A percentile compares a stretch with the other conserved stretches of the same genome.
phyloP scores from a whole-genome alignment of 331 rosid species.

The Acacia concinna region DNA sequence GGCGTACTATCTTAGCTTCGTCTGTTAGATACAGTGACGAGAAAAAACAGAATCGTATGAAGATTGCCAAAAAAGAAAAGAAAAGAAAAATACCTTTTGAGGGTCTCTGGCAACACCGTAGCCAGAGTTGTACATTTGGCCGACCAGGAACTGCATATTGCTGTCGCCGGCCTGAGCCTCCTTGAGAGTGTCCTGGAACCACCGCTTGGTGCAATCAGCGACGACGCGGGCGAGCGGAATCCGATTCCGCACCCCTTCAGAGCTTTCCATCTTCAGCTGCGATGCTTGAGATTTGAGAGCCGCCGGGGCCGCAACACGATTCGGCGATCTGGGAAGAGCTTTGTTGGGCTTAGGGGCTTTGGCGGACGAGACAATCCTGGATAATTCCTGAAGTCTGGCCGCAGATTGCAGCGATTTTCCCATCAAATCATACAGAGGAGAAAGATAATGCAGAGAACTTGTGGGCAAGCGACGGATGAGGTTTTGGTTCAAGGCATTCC shows the following conservation, averaged over 20 bases:
- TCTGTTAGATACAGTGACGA: not conserved
- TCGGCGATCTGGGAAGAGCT: slow-evolving; percentile 28
- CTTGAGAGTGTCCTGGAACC: slow-evolving; percentile 72
- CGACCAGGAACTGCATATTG: slow-evolving; percentile 68
- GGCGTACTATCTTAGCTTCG: not conserved
- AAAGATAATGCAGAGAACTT: not conserved
- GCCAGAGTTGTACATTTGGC: slow-evolving; percentile 69
- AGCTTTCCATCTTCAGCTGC: slow-evolving; percentile 36
- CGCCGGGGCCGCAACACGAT: slow-evolving; percentile 42
- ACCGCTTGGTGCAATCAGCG: slow-evolving; percentile 63
- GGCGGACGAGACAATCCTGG: slow-evolving; percentile 45
- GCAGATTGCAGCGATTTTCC: slow-evolving; percentile 58
- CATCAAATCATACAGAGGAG: slow-evolving; percentile 32
- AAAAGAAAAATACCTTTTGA: slow-evolving; percentile 39
- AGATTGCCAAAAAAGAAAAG: not conserved
- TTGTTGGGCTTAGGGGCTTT: slow-evolving; percentile 31
- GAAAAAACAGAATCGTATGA: not conserved
- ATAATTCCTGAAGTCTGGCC: slow-evolving; percentile 48
- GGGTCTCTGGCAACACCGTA: slow-evolving; percentile 63
- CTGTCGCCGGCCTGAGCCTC: slow-evolving; percentile 68
- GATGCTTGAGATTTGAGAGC: slow-evolving; percentile 24
- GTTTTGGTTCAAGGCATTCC: not conserved
- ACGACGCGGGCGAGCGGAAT: slow-evolving; percentile 56
- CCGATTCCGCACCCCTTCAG: slow-evolving; percentile 39
- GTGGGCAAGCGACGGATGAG: not conserved